Evolutionary conservation across 441 rosid species (phyloP).

Genomic region (Metrosideros polymorpha): DNA sequence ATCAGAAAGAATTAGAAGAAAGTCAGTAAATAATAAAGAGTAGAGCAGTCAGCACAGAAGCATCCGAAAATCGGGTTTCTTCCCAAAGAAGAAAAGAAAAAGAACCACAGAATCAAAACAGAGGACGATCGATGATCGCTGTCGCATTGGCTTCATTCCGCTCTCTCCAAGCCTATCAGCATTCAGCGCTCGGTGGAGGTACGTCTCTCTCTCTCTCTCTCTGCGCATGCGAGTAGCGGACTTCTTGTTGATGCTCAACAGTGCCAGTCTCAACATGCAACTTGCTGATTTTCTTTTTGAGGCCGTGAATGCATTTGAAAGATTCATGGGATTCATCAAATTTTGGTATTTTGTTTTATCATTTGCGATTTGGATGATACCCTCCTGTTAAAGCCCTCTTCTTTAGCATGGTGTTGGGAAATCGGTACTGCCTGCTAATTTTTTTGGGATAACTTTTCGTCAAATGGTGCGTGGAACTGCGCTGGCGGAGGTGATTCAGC

Average conservation of each 20-base stretch:
- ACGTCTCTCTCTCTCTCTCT: not conserved
- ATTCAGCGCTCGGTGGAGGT: not conserved
- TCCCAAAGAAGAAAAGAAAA: not conserved
- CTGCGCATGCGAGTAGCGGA: not conserved
- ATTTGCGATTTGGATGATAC: not conserved
- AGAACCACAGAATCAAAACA: not conserved
- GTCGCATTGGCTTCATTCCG: not conserved
- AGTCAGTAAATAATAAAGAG: not conserved
- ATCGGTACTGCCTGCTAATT: not conserved
- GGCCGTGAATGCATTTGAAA: not conserved
- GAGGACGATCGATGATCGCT: not conserved
- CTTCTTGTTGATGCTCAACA: not conserved
- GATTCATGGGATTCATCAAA: not conserved
- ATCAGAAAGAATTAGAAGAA: not conserved
- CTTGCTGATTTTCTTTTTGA: not conserved
- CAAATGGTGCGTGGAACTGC: not conserved
- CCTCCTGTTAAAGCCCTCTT: not conserved
- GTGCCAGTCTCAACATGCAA: not conserved
- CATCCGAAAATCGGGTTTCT: not conserved
- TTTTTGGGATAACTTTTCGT: not conserved
- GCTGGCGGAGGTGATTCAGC: not conserved
- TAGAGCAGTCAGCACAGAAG: not conserved
- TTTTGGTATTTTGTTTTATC: not conserved
- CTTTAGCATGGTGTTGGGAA: not conserved
- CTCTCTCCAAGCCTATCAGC: not conserved